phyloP scores from a whole-genome alignment of 1,139 yeast species.

The Debaryomyces psychrophilus region DNA sequence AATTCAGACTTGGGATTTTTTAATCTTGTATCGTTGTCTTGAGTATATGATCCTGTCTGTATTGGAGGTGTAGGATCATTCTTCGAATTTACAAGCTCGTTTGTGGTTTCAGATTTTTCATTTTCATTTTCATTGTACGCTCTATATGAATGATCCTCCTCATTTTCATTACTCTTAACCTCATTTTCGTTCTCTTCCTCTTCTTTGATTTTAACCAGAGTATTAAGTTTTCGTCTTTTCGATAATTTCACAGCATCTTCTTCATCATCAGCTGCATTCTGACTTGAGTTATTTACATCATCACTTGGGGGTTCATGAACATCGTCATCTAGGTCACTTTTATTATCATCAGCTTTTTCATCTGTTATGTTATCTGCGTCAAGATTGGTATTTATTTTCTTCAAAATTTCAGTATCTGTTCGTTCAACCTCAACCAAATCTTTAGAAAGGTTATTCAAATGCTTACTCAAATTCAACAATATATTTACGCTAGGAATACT shows the following conservation, averaged over 20 bases:
- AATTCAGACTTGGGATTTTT: constrained; percentile 81
- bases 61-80: constrained; percentile 47
- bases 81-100: constrained; percentile 23
- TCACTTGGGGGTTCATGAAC: constrained; percentile 17
- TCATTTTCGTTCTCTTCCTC: constrained; percentile 17
- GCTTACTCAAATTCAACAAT: constrained; percentile 49
- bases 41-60: constrained; percentile 51
- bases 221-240: constrained; percentile 17
- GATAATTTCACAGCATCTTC: constrained; percentile 18
- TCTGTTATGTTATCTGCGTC: constrained; percentile 10
- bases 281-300: neutral
- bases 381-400: constrained; percentile 22
- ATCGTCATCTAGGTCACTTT: constrained; percentile 2
- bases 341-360: constrained; percentile 13
- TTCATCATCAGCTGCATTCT: constrained; percentile 15
- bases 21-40: constrained; percentile 58
- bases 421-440: constrained; percentile 52
- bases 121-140: constrained; percentile 4
- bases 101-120: neutral
- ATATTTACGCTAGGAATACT: constrained; percentile 50
- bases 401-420: constrained; percentile 45
- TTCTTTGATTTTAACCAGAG: constrained; percentile 13
- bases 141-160: constrained; percentile 16
- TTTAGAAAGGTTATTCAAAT: constrained; percentile 50
- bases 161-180: constrained; percentile 19